Evolutionary conservation across 768 basidiomycete genomes (phyloP).

Genomic region (Boletales sp.): DNA sequence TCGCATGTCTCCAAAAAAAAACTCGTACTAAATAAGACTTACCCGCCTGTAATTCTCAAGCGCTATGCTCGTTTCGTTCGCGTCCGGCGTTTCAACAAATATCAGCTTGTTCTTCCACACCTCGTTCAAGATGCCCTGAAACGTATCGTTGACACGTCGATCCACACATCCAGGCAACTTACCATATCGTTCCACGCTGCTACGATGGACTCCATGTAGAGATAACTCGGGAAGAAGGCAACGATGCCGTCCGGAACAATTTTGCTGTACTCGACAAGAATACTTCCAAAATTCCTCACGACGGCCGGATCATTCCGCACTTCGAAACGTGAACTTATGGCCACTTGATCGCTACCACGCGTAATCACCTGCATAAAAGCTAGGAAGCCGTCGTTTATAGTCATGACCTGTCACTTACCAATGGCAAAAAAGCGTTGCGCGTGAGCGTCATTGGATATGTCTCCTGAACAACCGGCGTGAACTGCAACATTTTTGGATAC

Average conservation of each 20-base stretch:
- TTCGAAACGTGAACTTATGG: slow-evolving; percentile 97
- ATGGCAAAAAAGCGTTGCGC: slow-evolving; percentile 91
- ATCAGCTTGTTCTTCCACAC: slow-evolving; percentile 99
- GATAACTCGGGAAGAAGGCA: slow-evolving; percentile 98
- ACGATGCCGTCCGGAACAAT: slow-evolving; percentile 98
- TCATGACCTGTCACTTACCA: slow-evolving; percentile 49
- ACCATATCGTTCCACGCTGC: slow-evolving; percentile 99
- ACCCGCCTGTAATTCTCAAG: slow-evolving; percentile 96
- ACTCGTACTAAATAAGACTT: slow-evolving; percentile 9
- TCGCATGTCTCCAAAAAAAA: neutral
- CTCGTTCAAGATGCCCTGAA: slow-evolving; percentile 94
- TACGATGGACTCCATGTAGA: slow-evolving; percentile 99
- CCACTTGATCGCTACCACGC: slow-evolving; percentile 96
- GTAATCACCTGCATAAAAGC: slow-evolving; percentile 75
- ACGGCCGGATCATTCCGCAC: slow-evolving; percentile 99
- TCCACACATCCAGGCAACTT: slow-evolving; percentile 24
- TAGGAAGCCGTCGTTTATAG: neutral
- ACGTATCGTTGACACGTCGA: neutral
- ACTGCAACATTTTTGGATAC: slow-evolving; percentile 99
- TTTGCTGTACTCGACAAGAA: slow-evolving; percentile 96
- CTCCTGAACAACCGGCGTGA: slow-evolving; percentile 94
- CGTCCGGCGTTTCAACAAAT: slow-evolving; percentile 98
- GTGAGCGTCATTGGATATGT: slow-evolving; percentile 98
- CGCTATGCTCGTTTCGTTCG: slow-evolving; percentile 97
- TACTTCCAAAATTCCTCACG: slow-evolving; percentile 97